Conservation (phyloP, 306 rosid genomes). For the Prinsepia uniflora region DNA sequence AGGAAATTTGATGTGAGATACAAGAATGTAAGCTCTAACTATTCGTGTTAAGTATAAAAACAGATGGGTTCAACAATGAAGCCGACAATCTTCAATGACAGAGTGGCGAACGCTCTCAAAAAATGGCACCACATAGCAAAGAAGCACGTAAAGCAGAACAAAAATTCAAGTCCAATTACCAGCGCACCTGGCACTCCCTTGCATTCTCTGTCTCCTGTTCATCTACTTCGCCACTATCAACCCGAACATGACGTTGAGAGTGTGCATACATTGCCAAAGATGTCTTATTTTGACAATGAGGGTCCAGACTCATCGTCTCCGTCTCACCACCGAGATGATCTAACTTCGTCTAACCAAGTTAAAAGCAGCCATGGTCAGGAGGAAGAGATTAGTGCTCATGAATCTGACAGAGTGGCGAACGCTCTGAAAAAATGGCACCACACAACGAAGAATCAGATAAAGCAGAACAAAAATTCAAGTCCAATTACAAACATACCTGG, state of each 20-base stretch:
- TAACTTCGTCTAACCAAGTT: constrained; percentile 16
- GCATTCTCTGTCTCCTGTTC: constrained; percentile 42
- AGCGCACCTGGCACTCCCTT: constrained; percentile 45
- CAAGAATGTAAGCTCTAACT: neutral
- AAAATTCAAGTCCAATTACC: constrained; percentile 22
- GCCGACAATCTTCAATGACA: constrained; percentile 65
- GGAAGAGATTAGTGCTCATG: neutral
- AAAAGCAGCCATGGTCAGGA: neutral
- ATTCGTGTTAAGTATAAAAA: neutral
- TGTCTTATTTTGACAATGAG: constrained; percentile 19
- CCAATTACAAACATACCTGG: constrained; percentile 32
- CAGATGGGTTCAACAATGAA: constrained; percentile 91
- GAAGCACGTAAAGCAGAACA: constrained; percentile 44
- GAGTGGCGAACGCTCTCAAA: constrained; percentile 55
- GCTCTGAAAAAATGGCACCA: constrained; percentile 74
- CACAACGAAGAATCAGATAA: constrained; percentile 43
- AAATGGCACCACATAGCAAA: constrained; percentile 65
- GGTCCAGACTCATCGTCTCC: constrained; percentile 30
- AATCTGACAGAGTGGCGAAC: constrained; percentile 42
- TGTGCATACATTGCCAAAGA: constrained; percentile 30
- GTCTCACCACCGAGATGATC: constrained; percentile 16
- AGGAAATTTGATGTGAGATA: neutral
- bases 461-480: constrained; percentile 33
- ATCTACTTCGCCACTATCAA: constrained; percentile 33
- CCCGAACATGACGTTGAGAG: constrained; percentile 34